Evolutionary conservation across 306 rosid species (phyloP), one percentile per base, ranked within the genome.

Genomic region (Quercus agrifolia): DNA sequence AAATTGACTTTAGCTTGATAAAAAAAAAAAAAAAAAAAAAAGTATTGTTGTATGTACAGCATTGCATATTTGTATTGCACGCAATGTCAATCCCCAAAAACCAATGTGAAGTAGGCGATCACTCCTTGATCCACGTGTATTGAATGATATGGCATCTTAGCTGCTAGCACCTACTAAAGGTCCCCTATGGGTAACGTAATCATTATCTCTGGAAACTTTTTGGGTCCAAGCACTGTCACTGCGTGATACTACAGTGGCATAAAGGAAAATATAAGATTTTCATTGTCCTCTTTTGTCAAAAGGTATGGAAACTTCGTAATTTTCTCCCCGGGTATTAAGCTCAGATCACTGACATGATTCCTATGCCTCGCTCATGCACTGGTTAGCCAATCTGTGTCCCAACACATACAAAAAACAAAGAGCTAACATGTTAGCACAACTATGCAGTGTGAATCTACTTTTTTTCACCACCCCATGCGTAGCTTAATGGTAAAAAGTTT

Each of bases 101-200:
- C 38, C 31, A 69, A 4, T 49, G 56, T 23, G 67, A 51, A 28
- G 76, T 85, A 33, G 12, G 74, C 85, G 30, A 58, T 73, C 20
- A 20, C 8, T 12, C 12, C 1, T 49, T 59, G 79, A 84, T 49
- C 82, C 85, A 79, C 82, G 77, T 87, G 81, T 74, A 27, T 66
- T 31, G 30, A 62, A 78, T 71, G 59, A 74, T 21, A 41, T 41
- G 0, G 44, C 44, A 38, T 38, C 44, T 49, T 3, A 33, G 51
- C 19, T 30, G 28, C 5, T 17, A 35, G 72, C 49, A 35, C 52
- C 56, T 5, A 79, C 30, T 20, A 13, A n/a, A 6, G 78, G 49
- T 73, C 87, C 81, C 46, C 46, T 10, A 14, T 25, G 18, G 75
- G 75, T 71, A 56, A 69, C 28, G 27, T 62, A 80, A 83, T 88